Percentiles rank a stretch among this genome's conserved stretches.
These are phyloP conservation scores for Batkoa obscura DNA, from an alignment of 371 early-diverging fungal species.

Conservation along the genomic window DNA sequence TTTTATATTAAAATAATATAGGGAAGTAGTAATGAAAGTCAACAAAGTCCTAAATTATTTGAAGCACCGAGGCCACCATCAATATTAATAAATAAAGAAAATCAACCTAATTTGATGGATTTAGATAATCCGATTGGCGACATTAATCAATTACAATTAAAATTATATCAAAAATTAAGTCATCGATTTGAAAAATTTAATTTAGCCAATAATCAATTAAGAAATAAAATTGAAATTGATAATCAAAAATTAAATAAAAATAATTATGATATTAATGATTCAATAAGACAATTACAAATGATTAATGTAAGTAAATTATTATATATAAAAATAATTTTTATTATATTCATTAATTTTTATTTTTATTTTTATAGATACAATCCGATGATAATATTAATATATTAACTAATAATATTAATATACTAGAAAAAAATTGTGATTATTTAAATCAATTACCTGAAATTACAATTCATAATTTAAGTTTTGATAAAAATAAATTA, in stretches of 20 bases:
- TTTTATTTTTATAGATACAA: neutral
- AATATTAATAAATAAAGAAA: neutral
- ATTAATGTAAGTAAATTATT: neutral
- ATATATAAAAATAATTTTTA: neutral
- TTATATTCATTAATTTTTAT: no score
- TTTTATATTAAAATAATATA: neutral
- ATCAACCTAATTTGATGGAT: neutral
- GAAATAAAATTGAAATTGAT: neutral
- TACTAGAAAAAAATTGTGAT: neutral
- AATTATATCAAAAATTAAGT: neutral
- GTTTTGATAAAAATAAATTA: neutral
- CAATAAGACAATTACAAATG: neutral
- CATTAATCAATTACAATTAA: neutral
- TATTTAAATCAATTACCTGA: neutral
- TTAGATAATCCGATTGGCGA: slow-evolving; percentile 1
- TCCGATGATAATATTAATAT: neutral
- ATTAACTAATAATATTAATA: neutral
- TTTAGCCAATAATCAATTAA: neutral
- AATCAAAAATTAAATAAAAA: neutral
- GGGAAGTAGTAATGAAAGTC: neutral
- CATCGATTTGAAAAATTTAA: neutral
- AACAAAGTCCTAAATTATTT: neutral
- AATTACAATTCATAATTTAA: neutral
- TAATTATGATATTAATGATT: neutral
- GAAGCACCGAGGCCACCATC: neutral